phyloP scores from a whole-genome alignment of 129 eudicot species.

The Tanacetum coccineum region DNA sequence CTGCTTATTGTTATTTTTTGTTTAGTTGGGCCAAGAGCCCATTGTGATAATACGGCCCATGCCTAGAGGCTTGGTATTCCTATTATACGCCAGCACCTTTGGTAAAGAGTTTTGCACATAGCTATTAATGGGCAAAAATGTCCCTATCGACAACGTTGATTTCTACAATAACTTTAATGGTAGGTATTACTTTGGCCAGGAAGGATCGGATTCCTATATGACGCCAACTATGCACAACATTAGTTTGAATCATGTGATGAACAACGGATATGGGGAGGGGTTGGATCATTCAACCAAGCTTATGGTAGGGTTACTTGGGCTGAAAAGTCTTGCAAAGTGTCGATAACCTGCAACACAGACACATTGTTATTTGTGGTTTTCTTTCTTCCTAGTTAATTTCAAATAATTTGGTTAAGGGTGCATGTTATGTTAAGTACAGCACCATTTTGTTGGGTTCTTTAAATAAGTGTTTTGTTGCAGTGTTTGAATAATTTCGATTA shows the following conservation, averaged over 20 bases:
- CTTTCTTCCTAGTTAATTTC: not conserved
- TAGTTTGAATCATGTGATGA: not conserved
- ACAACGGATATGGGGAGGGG: no score
- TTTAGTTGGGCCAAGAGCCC: no score
- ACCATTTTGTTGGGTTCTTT: not conserved
- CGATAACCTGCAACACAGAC: no score
- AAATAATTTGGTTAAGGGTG: not conserved
- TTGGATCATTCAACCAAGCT: slow-evolving; percentile 4
- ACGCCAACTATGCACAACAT: not conserved
- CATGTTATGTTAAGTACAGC: not conserved
- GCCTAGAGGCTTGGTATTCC: no score
- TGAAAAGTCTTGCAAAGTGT: not conserved
- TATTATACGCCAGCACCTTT: no score
- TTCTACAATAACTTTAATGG: no score
- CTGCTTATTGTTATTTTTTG: no score
- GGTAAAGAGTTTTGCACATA: slow-evolving; percentile 11
- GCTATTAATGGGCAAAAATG: slow-evolving; percentile 17
- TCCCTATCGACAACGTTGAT: not conserved
- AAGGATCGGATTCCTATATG: not conserved
- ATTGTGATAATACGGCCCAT: no score
- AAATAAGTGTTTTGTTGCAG: not conserved
- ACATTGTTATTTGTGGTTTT: not conserved
- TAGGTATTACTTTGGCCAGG: no score
- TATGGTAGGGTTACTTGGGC: slow-evolving; percentile 2
- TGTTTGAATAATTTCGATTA: not conserved